Base-by-base conservation (phyloP, 2,329 filamentous ascomycete genomes). In the Graphilbum fragrans region DNA sequence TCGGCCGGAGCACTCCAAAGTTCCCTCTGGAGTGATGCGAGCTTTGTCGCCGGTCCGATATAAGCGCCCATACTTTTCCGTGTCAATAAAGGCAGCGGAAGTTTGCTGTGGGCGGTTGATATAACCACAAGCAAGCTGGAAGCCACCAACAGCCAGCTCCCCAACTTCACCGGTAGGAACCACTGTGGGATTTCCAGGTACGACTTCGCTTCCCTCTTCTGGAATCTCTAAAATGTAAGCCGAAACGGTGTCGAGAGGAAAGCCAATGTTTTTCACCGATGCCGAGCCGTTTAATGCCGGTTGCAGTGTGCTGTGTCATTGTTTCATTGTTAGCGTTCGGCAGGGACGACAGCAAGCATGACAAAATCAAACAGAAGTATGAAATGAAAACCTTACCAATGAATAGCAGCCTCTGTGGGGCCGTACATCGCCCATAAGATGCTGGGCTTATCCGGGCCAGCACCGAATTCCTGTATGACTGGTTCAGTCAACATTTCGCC, bases 341-440 rank as follows among this genome's bases (percentile, higher is more conserved):
- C 5, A 31, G 14, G 11, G 4, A 14, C 11, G 10, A n/a, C 23
- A 8, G n/a, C 4, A 3, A 4, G 6, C 11, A 8, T 23, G 7
- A 36, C n/a, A n/a, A 23, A 23, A 35, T 16, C 16, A 25, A 14
- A n/a, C 4, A 20, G 10, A 25, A 34, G 16, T 6, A 39, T 7
- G 14, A 11, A 9, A 14, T 22, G 20, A 29, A 10, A 25, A 8
- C 41, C 45, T 3, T 53, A 72, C 70, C 74, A 95, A 56, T 95
- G 88, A 43, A 95, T 94, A 0, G 87, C 78, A 8, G 86, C 86
- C 61, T 95, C 88, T 0, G 88, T 95, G 2, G 88, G 88, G 0
- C 88, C 88, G 55, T 95, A 95, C 86, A 94, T 94, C 27, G 80
- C 88, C 72, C 86, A 88, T 1, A 95, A 67, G 35, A 94, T 78